Evolutionary conservation across 371 early-diverging fungal genomes (phyloP), one percentile per base, ranked within the genome.

Genomic region (Fennellomyces sp.): DNA sequence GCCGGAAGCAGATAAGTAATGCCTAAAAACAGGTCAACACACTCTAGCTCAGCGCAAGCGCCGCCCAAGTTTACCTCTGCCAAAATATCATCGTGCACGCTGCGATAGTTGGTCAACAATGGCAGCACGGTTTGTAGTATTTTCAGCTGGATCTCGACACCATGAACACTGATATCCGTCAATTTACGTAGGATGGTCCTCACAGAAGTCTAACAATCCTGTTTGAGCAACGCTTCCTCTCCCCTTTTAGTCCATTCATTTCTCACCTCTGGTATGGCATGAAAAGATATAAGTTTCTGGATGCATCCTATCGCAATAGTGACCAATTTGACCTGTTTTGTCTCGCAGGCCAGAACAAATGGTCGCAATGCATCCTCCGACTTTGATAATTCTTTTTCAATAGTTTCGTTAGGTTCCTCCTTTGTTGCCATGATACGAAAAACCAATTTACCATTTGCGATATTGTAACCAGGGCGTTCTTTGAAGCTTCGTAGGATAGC

Each of bases 61-160:
- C n/a, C n/a, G n/a, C n/a, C n/a, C n/a, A n/a, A n/a, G n/a, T 58
- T 60, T 72, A 92, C 93, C 76, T 94, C 93, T 13, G 90, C 91
- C 25, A 97, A 67, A 0, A 89, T 83, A 52, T 90, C 91, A 35
- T 92, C 94, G 60, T 89, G 90, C 2, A 94, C 84, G 56, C 79
- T 78, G 26, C 80, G 75, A 68, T 95, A 96, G 60, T 93, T 91
- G 19, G 90, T 91, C 35, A 96, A 75, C 12, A 98, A 76, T 5
- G 97, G 96, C 31, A 97, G 69, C 10, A 97, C 84, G 5, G 91
- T 94, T 69, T 98, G 99, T 29, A 98, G 73, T 21, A 95, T 87
- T 64, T 96, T 96, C 48, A 98, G 80, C 66, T 98, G 98, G 31
- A 96, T 86, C 21, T 96, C 98, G 2, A 90, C 83, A 11, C 91